Percentiles rank a stretch among this genome's conserved stretches.
phyloP scores from a whole-genome alignment of 768 basidiomycete genomes.

The Boletus tylopilopsis region DNA sequence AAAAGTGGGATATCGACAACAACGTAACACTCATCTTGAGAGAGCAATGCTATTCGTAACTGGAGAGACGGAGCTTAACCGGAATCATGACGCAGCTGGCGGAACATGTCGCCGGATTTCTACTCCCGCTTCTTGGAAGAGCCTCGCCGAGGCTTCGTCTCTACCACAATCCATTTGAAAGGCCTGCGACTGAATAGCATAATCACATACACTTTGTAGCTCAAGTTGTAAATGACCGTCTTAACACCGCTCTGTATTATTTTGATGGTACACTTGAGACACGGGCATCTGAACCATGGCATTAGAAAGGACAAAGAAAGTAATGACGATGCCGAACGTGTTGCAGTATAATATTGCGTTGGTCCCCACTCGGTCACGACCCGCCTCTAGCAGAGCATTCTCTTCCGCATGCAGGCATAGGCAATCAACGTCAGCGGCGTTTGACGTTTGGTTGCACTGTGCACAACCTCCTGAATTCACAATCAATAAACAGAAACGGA shows the following conservation, averaged over 20 bases:
- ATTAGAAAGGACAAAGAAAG: conserved; percentile 1
- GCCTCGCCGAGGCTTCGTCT: conserved; percentile 75
- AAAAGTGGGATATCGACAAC: conserved; percentile 58
- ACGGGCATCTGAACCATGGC: conserved; percentile 73
- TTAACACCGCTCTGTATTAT: conserved; percentile 94
- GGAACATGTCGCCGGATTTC: conserved; percentile 68
- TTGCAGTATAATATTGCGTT: conserved; percentile 95
- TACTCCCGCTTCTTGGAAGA: conserved; percentile 83
- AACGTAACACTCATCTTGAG: conserved; percentile 34
- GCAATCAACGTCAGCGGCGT: conserved; percentile 63
- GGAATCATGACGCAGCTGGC: conserved; percentile 25
- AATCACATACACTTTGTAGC: conserved; percentile 84
- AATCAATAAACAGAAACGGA: conserved; percentile 37
- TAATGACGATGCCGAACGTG: conserved; percentile 56
- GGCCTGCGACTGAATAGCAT: background rate
- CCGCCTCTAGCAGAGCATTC: conserved; percentile 93
- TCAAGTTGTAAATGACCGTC: conserved; percentile 90
- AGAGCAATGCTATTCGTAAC: conserved; percentile 21
- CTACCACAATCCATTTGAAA: conserved; percentile 34
- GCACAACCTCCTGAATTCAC: conserved; percentile 84
- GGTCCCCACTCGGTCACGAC: conserved; percentile 80
- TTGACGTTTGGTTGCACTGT: conserved; percentile 62
- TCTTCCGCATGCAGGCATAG: conserved; percentile 97
- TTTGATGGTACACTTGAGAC: conserved; percentile 93
- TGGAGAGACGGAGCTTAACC: background rate